Conservation (phyloP, 208 protist species). For the Wallacemonas collosoma region DNA sequence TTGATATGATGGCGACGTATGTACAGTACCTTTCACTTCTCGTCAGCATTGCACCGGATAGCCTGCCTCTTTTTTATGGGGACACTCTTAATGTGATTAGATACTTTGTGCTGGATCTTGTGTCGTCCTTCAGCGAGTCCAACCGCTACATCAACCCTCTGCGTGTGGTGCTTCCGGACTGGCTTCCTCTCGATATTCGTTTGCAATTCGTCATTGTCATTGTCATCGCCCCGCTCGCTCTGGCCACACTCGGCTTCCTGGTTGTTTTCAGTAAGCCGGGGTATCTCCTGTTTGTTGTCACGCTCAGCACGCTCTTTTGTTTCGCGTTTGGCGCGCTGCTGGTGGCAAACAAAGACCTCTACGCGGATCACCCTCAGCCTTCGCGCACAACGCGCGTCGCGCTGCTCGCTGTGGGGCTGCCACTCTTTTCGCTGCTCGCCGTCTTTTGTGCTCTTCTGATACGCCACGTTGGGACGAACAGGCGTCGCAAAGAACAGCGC, state of each 20-base stretch:
- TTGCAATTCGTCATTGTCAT: conserved; percentile 54
- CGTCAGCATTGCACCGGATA: conserved; percentile 41
- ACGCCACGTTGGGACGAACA: neutral
- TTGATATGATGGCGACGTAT: conserved; percentile 74
- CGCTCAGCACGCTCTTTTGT: conserved; percentile 42
- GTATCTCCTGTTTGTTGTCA: conserved; percentile 50
- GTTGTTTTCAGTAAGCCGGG: conserved; percentile 37
- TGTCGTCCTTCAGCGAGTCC: conserved; percentile 16
- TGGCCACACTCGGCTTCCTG: conserved; percentile 53
- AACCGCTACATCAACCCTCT: conserved; percentile 48
- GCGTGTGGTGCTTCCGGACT: conserved; percentile 41
- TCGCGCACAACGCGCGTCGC: neutral
- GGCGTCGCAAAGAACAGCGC: neutral
- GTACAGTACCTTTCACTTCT: conserved; percentile 75
- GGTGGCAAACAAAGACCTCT: conserved; percentile 24
- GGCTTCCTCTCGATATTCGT: conserved; percentile 66
- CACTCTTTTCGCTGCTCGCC: conserved; percentile 29
- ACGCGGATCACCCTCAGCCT: conserved; percentile 18
- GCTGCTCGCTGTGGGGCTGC: conserved; percentile 29
- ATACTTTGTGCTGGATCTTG: conserved; percentile 39
- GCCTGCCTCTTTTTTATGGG: conserved; percentile 48
- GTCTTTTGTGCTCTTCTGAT: conserved; percentile 22
- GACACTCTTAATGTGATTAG: conserved; percentile 32
- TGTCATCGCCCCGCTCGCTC: conserved; percentile 43
- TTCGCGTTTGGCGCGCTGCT: conserved; percentile 62